A percentile compares a stretch with the other conserved stretches of the same genome.
These are phyloP conservation scores for Penicillium lagena DNA, from an alignment of 495 filamentous ascomycete species.

Conservation along the genomic window DNA sequence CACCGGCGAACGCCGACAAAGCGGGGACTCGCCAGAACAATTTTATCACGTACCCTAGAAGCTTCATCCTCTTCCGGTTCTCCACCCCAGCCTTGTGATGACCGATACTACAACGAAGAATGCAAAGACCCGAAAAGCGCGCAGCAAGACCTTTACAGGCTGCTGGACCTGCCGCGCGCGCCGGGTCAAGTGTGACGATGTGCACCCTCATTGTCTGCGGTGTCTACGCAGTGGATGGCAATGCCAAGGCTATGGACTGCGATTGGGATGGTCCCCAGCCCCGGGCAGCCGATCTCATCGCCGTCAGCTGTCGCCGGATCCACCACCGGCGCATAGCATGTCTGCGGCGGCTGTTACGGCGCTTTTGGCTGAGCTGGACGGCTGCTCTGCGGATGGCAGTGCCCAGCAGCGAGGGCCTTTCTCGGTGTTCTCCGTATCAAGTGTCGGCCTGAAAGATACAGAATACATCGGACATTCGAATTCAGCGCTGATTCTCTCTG, in stretches of 20 bases:
- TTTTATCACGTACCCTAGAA: conserved; percentile 1
- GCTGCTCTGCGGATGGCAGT: conserved; percentile 8
- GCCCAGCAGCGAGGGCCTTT: conserved; percentile 17
- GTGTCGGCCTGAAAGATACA: not conserved
- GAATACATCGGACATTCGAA: not conserved
- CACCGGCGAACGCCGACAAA: conserved; percentile 9
- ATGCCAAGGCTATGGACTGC: conserved; percentile 35
- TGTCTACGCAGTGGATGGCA: conserved; percentile 30
- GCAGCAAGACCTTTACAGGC: conserved; percentile 22
- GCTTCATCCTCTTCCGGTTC: conserved; percentile 1
- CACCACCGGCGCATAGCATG: conserved; percentile 1
- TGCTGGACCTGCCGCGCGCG: conserved; percentile 28
- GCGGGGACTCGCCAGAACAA: conserved; percentile 7
- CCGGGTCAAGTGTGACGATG: conserved; percentile 40
- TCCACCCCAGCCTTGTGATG: not conserved
- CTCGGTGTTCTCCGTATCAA: conserved; percentile 16
- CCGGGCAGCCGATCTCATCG: conserved; percentile 14
- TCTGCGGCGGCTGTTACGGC: conserved; percentile 15
- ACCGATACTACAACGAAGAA: not conserved
- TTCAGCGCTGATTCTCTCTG: no score
- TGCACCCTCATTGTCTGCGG: conserved; percentile 29
- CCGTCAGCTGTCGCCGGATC: conserved; percentile 7
- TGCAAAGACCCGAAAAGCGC: conserved; percentile 11
- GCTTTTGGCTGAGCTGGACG: conserved; percentile 13
- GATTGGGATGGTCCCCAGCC: conserved; percentile 16